Evolutionary conservation across 768 basidiomycete species (phyloP), one percentile per base, ranked within the genome.

Genomic region (Inosperma sp.): DNA sequence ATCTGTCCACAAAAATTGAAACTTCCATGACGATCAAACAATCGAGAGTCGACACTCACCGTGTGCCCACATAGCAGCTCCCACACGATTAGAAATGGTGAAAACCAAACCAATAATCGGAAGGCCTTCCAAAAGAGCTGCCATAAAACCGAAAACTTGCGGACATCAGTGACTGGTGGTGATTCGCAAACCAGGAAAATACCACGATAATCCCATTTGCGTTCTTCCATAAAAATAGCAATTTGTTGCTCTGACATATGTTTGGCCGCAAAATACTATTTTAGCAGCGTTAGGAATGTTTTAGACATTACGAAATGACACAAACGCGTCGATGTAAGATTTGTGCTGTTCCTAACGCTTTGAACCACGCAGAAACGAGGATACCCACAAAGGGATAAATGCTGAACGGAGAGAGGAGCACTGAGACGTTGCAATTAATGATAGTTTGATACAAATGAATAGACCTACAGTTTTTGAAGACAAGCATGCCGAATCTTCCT

Each of bases 11-110:
- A 25, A 14, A 10, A 41, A 37, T 21, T 35, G 21, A 25, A 26
- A 14, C 8, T 16, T 40, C 9, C 14, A 30, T 14, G 6, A 66
- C 5, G 69, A 71, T 50, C 67, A 69, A 55, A n/a, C n/a, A n/a
- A n/a, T n/a, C n/a, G n/a, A n/a, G n/a, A 73, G 73, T 51, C 72
- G 72, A 39, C 9, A 65, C 69, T 17, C 39, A 88, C 86, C 88
- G 55, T 84, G 82, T 4, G 88, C 87, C 86, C 92, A 96, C 93
- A 96, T 95, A 1, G 92, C 92, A 2, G 90, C 93, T 5, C 93
- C 93, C 21, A 95, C 79, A 5, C 90, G 77, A 63, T 95, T 94
- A 0, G 90, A 93, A 14, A 95, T 73, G 2, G 84, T 84, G 63
- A 95, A 91, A 8, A 86, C 66, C 4, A 95, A 68, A 0, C 93